Evolutionary conservation across 129 eudicot species (phyloP).

Genomic region (Pulicaria dysenterica): DNA sequence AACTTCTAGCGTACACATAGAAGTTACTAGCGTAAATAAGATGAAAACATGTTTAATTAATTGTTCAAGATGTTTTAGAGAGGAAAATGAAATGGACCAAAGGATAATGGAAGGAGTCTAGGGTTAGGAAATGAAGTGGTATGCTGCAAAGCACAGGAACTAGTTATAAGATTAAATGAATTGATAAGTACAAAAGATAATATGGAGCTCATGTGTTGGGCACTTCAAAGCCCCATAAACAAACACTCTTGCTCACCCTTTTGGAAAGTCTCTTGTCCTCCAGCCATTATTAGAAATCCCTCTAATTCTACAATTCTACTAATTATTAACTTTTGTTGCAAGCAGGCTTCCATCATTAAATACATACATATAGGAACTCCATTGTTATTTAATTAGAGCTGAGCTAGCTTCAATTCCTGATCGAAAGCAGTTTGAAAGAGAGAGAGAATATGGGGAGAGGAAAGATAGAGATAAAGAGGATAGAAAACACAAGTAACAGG

Average conservation of each 20-base stretch:
- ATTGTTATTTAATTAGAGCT: slow-evolving; percentile 4
- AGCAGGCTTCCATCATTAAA: slow-evolving; percentile 13
- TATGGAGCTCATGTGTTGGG: slow-evolving; percentile 44
- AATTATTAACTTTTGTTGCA: not conserved
- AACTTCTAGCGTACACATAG: no score
- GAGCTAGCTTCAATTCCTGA: not conserved
- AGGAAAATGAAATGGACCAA: not conserved
- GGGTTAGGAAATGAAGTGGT: slow-evolving; percentile 38
- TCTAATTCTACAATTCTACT: not conserved
- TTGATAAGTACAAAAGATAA: slow-evolving; percentile 31
- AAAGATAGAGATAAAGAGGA: slow-evolving; percentile 87
- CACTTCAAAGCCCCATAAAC: slow-evolving; percentile 48
- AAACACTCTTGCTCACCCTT: slow-evolving; percentile 34
- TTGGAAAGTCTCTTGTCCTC: slow-evolving; percentile 59
- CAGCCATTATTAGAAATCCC: slow-evolving; percentile 54
- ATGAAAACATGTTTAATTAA: slow-evolving; percentile 2
- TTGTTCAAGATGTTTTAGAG: not conserved
- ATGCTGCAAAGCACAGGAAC: slow-evolving; percentile 7
- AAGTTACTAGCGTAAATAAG: no score
- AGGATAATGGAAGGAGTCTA: slow-evolving; percentile 39
- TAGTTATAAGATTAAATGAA: slow-evolving; percentile 20
- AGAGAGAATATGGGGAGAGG: slow-evolving; percentile 65
- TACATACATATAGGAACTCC: no score
- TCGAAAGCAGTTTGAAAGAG: not conserved
- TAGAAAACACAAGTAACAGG: slow-evolving; percentile 83